A percentile compares a stretch with the other conserved stretches of the same genome.
Evolutionary conservation across 352 stramenopile genomes (phyloP).

Genomic region (Phytophthora vignae): DNA sequence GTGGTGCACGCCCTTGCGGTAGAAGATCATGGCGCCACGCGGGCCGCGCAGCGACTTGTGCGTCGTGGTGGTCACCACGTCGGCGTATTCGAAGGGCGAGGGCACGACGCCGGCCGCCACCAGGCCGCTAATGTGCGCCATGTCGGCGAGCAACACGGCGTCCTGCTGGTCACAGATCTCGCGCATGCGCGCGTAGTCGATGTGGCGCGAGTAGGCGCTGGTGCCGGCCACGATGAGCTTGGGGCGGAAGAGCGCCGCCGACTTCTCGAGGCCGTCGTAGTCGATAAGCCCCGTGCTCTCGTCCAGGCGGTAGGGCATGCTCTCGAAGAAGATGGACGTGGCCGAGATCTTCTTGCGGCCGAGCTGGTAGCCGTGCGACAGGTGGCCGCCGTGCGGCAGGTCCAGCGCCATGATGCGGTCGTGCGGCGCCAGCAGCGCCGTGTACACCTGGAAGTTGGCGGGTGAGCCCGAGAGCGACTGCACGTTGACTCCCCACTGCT

Average conservation of each 20-base stretch:
- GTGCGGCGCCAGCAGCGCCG: slow-evolving; percentile 97
- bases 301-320: slow-evolving; percentile 98
- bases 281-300: slow-evolving; percentile 98
- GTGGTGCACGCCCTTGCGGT: slow-evolving; percentile 94
- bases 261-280: slow-evolving; percentile 98
- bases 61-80: slow-evolving; percentile 99
- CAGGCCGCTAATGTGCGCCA: slow-evolving; percentile 99
- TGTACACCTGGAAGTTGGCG: slow-evolving; percentile 99
- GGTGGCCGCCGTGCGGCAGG: slow-evolving; percentile 97
- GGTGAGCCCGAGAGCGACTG: slow-evolving; percentile 98
- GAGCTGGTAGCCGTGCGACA: slow-evolving; percentile 99
- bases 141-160: slow-evolving; percentile 98
- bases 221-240: slow-evolving; percentile 99
- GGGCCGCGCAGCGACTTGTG: slow-evolving; percentile 99
- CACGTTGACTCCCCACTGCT: slow-evolving; percentile 97
- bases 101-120: slow-evolving; percentile 96
- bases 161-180: slow-evolving; percentile 95
- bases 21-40: slow-evolving; percentile 99
- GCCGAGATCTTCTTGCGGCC: slow-evolving; percentile 99
- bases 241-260: slow-evolving; percentile 93
- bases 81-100: slow-evolving; percentile 97
- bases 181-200: slow-evolving; percentile 99
- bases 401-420: slow-evolving; percentile 99
- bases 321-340: slow-evolving; percentile 99
- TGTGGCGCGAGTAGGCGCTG: slow-evolving; percentile 98